phyloP scores from a whole-genome alignment of 768 basidiomycete genomes.

The Pleurotus salmoneostramineus region DNA sequence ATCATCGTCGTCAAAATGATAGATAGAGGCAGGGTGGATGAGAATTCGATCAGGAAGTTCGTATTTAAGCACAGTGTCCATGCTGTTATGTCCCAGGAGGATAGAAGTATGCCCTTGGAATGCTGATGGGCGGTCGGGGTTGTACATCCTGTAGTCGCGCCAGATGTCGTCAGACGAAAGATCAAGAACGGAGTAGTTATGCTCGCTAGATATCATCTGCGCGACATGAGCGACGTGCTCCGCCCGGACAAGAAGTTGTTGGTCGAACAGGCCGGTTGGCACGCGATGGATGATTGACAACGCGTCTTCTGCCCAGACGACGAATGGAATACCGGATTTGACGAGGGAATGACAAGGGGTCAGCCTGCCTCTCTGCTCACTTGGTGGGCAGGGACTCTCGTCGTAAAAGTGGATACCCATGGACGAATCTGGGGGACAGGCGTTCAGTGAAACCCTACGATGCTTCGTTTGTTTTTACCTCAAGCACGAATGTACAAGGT shows the following conservation, averaged over 20 bases:
- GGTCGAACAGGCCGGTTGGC: constrained; percentile 13
- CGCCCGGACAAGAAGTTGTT: constrained; percentile 16
- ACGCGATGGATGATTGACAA: constrained; percentile 16
- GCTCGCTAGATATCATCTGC: neutral
- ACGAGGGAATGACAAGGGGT: neutral
- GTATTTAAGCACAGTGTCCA: neutral
- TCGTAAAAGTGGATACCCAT: neutral
- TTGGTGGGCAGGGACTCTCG: neutral
- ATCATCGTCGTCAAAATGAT: constrained; percentile 11
- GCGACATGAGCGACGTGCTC: constrained; percentile 5
- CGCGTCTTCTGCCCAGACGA: constrained; percentile 18
- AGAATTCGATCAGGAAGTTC: constrained; percentile 9
- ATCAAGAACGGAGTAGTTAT: neutral
- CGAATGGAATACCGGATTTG: neutral
- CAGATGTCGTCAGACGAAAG: neutral
- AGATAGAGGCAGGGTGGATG: constrained; percentile 12
- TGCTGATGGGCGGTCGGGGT: constrained; percentile 1
- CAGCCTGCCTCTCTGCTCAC: neutral
- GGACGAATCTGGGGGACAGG: too few relatives aligned
- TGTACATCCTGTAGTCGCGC: neutral
- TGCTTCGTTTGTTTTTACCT: too few relatives aligned
- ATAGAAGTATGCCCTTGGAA: neutral
- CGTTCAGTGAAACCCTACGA: too few relatives aligned
- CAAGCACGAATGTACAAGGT: too few relatives aligned
- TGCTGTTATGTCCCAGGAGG: neutral